Percentiles rank a stretch among this genome's conserved stretches.
These are phyloP conservation scores for Fusarium cyanostomum DNA, from an alignment of 2,329 filamentous ascomycete genomes.

Conservation along the genomic window DNA sequence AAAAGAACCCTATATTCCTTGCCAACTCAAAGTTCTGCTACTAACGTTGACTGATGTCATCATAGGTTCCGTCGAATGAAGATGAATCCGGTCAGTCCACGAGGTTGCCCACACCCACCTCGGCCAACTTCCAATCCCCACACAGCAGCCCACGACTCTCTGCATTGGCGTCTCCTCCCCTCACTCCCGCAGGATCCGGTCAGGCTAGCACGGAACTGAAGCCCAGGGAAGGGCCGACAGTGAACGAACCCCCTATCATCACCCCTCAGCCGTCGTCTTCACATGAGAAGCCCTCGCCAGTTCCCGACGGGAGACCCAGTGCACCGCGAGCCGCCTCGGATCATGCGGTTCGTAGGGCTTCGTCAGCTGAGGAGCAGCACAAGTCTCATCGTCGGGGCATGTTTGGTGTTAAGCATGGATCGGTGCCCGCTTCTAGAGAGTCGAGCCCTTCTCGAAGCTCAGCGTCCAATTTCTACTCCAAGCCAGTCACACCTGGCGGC, in stretches of 20 bases:
- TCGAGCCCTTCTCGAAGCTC: slow-evolving; percentile 71
- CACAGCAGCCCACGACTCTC: slow-evolving; percentile 72
- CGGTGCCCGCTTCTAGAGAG: slow-evolving; percentile 67
- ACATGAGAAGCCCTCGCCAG: slow-evolving; percentile 59
- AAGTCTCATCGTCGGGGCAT: slow-evolving; percentile 63
- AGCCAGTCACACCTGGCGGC: slow-evolving; percentile 80
- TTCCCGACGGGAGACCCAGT: slow-evolving; percentile 52
- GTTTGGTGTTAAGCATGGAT: slow-evolving; percentile 63
- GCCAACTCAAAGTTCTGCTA: slow-evolving; percentile 24
- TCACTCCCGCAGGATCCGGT: slow-evolving; percentile 83
- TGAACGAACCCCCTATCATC: slow-evolving; percentile 60
- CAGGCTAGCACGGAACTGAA: slow-evolving; percentile 48
- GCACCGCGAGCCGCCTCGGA: slow-evolving; percentile 56
- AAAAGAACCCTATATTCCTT: background rate
- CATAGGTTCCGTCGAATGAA: slow-evolving; percentile 68
- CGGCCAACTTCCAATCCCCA: slow-evolving; percentile 72
- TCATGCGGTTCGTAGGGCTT: slow-evolving; percentile 54
- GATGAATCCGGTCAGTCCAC: slow-evolving; percentile 69
- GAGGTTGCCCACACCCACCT: slow-evolving; percentile 70
- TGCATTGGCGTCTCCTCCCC: slow-evolving; percentile 84
- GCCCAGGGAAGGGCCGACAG: slow-evolving; percentile 50
- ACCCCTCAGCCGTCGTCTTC: slow-evolving; percentile 74
- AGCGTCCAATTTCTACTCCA: slow-evolving; percentile 72
- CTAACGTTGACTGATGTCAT: slow-evolving; percentile 43
- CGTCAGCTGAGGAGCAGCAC: slow-evolving; percentile 51